Base-by-base conservation (phyloP, 371 early-diverging fungal species). In the Batrachochytrium dendrobatidis region DNA sequence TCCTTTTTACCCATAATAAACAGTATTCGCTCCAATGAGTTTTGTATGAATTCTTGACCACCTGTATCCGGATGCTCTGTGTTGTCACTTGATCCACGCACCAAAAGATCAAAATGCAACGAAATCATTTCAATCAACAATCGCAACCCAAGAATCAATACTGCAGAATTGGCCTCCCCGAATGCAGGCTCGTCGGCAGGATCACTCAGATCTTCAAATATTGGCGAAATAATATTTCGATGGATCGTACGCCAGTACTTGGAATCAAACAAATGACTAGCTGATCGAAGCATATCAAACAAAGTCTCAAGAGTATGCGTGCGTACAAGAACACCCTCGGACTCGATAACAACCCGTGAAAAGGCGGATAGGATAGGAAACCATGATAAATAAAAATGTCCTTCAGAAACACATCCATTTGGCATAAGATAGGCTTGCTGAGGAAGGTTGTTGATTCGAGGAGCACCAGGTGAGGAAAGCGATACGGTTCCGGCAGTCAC, bases 331-430 rank as follows among this genome's bases (percentile, higher is more conserved):
- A 63, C 51, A 49, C 59, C 57, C 25, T 66, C 65, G 1, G 74
- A 73, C 34, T 74, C 75, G 56, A 68, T 71, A 17, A 73, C 60
- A 34, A 80, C 64, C 20, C 77, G 64, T 17, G 79, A 76, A 22
- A 76, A 66, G 3, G 77, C 72, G n/a, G 81, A 72, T 25, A 80
- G 68, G 48, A 80, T 72, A 17, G 81, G 81, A 62, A 78, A 80
- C 79, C 81, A 80, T 55, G 70, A 73, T n/a, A 80, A 56, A 56
- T 71, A 76, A 55, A 75, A 80, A 46, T 78, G 77, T 31, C 78
- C 79, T 51, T 80, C 79, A 53, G 62, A 53, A 1, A 71, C 63
- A 20, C 51, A 31, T 10, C 70, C 74, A 33, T 61, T 59, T 0
- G 58, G 20, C 26, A 30, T 50, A 25, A 71, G 54, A 49, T 64